Base-by-base conservation (phyloP, 768 basidiomycete genomes). In the Xerocomus spinulosus region DNA sequence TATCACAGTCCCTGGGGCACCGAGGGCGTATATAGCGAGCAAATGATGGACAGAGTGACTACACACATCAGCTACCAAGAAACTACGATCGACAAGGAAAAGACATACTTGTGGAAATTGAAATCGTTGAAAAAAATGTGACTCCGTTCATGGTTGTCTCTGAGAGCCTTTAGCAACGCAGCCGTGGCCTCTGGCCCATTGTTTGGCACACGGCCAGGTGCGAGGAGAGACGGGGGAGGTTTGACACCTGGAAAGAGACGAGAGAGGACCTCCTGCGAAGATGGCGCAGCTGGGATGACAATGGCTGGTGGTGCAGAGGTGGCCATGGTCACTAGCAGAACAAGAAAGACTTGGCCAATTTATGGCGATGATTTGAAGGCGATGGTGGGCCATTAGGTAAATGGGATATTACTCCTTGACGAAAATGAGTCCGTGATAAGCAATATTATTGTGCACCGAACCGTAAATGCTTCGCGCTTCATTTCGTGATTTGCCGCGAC, bases 21-120 rank as follows among this genome's bases (percentile, higher is more conserved):
- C 86, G 12, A 89, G 66, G 0, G 73, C 72, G 66, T 80, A 87
- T 5, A 80, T 64, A 12, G 81, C 81, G 13, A 84, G 65, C 14
- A 78, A 58, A 30, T 78, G 79, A 57, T 85, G 83, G 3, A 73
- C 70, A 28, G 76, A 66, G 65, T 87, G 85, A 50, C 77, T 79
- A 21, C 14, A 12, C 32, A n/a, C n/a, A 29, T 34, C 17, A 55
- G 13, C 5, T 17, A 46, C 20, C 38, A 18, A 2, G 14, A n/a
- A 38, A 10, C 2, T 5, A 15, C 15, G 9, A 35, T 14, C 7
- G n/a, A 43, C 2, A 8, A 28, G n/a, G 36, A 34, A 28, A 35
- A 28, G 2, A 50, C 59, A 18, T 46, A 68, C 62, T 66, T 67
- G 55, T 67, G 67, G 49, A 67, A 64, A 8, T 62, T 60, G 24